These are phyloP conservation scores for Dactylellina haptotyla DNA, from an alignment of 2,329 filamentous ascomycete species.

Conservation along the genomic window DNA sequence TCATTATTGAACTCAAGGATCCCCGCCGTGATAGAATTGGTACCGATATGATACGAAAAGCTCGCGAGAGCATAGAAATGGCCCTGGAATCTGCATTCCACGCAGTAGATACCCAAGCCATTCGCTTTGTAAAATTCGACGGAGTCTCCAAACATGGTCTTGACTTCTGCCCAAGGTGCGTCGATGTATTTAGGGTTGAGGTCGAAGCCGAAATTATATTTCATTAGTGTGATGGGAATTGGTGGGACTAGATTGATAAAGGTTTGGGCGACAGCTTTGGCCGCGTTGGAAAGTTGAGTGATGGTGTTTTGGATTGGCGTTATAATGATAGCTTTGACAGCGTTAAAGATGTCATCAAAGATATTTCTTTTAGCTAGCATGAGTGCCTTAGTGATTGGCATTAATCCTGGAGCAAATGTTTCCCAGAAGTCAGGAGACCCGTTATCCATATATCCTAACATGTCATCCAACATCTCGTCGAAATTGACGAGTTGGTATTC, in stretches of 20 bases:
- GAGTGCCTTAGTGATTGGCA: neutral
- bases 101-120: neutral
- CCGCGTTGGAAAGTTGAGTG: neutral
- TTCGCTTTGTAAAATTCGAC: neutral
- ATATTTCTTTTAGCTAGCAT: neutral
- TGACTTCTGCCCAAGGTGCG: neutral
- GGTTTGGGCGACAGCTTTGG: neutral
- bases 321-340: neutral
- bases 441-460: neutral
- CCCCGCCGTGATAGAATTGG: neutral
- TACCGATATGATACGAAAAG: neutral
- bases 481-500: neutral
- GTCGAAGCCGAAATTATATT: neutral
- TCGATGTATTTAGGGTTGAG: neutral
- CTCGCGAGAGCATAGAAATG: neutral
- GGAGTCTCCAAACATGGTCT: neutral
- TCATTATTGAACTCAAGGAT: neutral
- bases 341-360: neutral
- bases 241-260: neutral
- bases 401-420: neutral
- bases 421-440: neutral
- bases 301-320: neutral
- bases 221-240: neutral
- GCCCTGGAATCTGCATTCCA: neutral
- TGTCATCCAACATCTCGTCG: slow-evolving; percentile 1